A percentile compares a stretch with the other conserved stretches of the same genome.
Evolutionary conservation across 1,139 yeast species (phyloP).

Genomic region (Saccharomyces hybrid): DNA sequence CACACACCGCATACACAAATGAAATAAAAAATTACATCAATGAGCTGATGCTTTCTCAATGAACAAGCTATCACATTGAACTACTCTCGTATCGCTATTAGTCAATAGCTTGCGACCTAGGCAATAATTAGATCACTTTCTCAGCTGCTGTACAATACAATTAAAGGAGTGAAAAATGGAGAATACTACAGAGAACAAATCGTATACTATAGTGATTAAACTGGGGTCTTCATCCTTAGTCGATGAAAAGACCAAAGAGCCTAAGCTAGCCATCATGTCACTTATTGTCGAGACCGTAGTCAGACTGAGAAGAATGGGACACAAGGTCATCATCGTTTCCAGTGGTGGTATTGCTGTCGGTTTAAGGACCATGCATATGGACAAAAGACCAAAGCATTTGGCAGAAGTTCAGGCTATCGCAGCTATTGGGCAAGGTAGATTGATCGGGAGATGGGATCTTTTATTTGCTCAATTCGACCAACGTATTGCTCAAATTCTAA

Average conservation of each 20-base stretch:
- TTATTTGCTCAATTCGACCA: slow-evolving; percentile 76
- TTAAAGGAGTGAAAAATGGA: background rate
- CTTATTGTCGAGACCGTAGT: slow-evolving; percentile 85
- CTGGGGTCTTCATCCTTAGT: slow-evolving; percentile 89
- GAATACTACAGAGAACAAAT: slow-evolving; percentile 17
- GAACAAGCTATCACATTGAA: background rate
- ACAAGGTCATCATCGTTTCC: slow-evolving; percentile 77
- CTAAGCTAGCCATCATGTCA: slow-evolving; percentile 86
- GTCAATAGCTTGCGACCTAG: background rate
- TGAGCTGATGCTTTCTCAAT: background rate
- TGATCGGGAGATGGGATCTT: slow-evolving; percentile 87
- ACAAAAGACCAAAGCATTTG: slow-evolving; percentile 63
- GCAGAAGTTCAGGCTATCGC: slow-evolving; percentile 89
- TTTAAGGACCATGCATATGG: slow-evolving; percentile 61
- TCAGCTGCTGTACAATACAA: background rate
- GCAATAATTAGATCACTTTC: background rate
- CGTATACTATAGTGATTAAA: slow-evolving; percentile 68
- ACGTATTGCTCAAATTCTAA: slow-evolving; percentile 48
- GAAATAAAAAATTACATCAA: background rate
- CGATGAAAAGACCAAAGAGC: slow-evolving; percentile 82
- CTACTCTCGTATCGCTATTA: background rate
- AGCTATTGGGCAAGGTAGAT: slow-evolving; percentile 88
- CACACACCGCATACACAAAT: background rate
- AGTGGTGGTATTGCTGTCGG: slow-evolving; percentile 98
- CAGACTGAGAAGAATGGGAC: slow-evolving; percentile 76